These are phyloP conservation scores for Fomes fomentarius DNA, from an alignment of 1,284 basidiomycete species.

Conservation along the genomic window DNA sequence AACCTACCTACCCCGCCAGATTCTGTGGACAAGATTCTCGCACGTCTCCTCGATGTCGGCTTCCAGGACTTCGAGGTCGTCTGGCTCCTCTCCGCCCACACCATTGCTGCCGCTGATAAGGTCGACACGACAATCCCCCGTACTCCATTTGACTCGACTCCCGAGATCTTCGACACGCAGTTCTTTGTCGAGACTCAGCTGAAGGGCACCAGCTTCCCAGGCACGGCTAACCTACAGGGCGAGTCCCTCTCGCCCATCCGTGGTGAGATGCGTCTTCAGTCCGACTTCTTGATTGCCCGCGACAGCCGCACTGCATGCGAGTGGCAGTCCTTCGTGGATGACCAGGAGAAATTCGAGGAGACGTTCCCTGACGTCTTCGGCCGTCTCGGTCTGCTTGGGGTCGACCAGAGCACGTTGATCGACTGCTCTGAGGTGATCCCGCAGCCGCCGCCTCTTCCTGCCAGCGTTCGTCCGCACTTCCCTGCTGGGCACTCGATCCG, in stretches of 20 bases:
- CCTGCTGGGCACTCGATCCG: neutral
- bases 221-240: slow-evolving; percentile 23
- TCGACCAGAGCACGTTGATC: slow-evolving; percentile 1
- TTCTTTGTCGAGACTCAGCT: slow-evolving; percentile 20
- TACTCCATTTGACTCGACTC: slow-evolving; percentile 4
- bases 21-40: slow-evolving; percentile 6
- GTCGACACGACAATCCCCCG: neutral
- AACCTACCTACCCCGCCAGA: neutral
- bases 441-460: slow-evolving; percentile 7
- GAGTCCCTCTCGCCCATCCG: slow-evolving; percentile 19
- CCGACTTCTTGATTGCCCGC: neutral
- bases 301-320: neutral
- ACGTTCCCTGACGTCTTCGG: neutral
- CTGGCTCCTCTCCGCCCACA: slow-evolving; percentile 3
- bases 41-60: slow-evolving; percentile 9
- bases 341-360: slow-evolving; percentile 4
- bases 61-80: slow-evolving; percentile 18
- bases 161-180: neutral
- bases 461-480: slow-evolving; percentile 6
- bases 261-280: slow-evolving; percentile 23
- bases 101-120: neutral
- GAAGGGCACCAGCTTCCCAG: slow-evolving; percentile 31
- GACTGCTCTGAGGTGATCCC: slow-evolving; percentile 34
- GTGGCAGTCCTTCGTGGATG: slow-evolving; percentile 4
- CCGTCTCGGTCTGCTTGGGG: slow-evolving; percentile 2